Conservation (phyloP, 306 rosid genomes). For the Clitoria ternatea region DNA sequence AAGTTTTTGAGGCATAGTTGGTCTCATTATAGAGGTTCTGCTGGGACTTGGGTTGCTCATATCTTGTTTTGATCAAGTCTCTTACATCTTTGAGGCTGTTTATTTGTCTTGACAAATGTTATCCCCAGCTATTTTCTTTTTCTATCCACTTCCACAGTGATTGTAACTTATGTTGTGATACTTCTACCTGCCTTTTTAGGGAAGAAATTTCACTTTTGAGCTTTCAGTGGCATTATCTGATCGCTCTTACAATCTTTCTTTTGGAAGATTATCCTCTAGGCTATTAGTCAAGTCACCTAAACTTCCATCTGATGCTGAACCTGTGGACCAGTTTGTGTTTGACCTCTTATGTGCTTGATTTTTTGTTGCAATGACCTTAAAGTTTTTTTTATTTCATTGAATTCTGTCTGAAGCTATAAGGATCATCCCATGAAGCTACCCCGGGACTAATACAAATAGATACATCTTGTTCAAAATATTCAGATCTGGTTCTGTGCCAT, state of each 20-base stretch:
- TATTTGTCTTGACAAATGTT: slow-evolving; percentile 73
- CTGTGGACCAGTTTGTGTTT: slow-evolving; percentile 68
- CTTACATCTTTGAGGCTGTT: slow-evolving; percentile 77
- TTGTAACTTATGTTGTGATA: slow-evolving; percentile 80
- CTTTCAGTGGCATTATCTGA: slow-evolving; percentile 50
- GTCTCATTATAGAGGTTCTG: slow-evolving; percentile 47
- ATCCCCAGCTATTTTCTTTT: slow-evolving; percentile 80
- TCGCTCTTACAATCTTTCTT: slow-evolving; percentile 40
- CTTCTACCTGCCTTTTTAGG: slow-evolving; percentile 65
- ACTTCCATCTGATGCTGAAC: slow-evolving; percentile 88
- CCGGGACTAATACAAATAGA: slow-evolving; percentile 35
- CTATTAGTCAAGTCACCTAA: slow-evolving; percentile 70
- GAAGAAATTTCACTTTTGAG: slow-evolving; percentile 60
- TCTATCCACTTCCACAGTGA: slow-evolving; percentile 80
- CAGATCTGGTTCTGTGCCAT: slow-evolving; percentile 27
- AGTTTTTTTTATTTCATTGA: slow-evolving; percentile 37
- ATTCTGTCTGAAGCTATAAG: slow-evolving; percentile 37
- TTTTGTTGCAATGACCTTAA: slow-evolving; percentile 31
- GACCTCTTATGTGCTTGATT: slow-evolving; percentile 46
- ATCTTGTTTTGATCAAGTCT: slow-evolving; percentile 51
- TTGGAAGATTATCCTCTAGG: slow-evolving; percentile 55
- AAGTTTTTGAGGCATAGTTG: slow-evolving; percentile 40
- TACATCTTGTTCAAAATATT: slow-evolving; percentile 44
- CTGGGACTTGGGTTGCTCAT: slow-evolving; percentile 58
- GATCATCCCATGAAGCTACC: slow-evolving; percentile 40